Evolutionary conservation across 2,329 filamentous ascomycete species (phyloP).

Genomic region (Colletotrichum graminicola): DNA sequence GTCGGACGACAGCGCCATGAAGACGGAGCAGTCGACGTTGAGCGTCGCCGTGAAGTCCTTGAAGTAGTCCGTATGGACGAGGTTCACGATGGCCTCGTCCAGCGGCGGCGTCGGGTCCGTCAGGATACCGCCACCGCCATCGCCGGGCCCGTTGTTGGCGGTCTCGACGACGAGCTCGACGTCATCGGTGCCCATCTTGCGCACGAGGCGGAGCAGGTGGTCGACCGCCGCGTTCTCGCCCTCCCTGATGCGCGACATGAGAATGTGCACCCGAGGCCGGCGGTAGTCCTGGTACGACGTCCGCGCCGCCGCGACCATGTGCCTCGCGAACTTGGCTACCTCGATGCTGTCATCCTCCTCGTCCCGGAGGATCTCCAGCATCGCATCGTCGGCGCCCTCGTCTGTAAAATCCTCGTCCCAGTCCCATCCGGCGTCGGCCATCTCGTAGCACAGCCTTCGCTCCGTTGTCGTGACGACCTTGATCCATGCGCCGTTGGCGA

Average conservation of each 20-base stretch:
- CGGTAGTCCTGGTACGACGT: slow-evolving; percentile 53
- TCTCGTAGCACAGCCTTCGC: slow-evolving; percentile 52
- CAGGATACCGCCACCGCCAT: slow-evolving; percentile 42
- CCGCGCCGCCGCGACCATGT: slow-evolving; percentile 53
- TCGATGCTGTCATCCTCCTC: slow-evolving; percentile 41
- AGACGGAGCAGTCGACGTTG: slow-evolving; percentile 57
- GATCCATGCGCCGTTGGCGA: slow-evolving; percentile 40
- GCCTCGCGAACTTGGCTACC: slow-evolving; percentile 48
- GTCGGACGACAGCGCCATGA: slow-evolving; percentile 57
- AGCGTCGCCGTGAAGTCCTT: slow-evolving; percentile 52
- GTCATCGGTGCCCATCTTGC: slow-evolving; percentile 46
- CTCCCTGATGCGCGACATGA: slow-evolving; percentile 51
- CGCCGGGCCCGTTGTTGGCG: slow-evolving; percentile 38
- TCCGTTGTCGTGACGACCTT: slow-evolving; percentile 43
- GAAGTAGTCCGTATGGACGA: slow-evolving; percentile 49
- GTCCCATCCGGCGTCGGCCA: slow-evolving; percentile 57
- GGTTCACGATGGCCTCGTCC: slow-evolving; percentile 47
- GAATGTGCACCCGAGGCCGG: slow-evolving; percentile 52
- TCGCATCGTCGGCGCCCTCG: slow-evolving; percentile 52
- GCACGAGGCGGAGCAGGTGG: slow-evolving; percentile 49
- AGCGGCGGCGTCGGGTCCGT: slow-evolving; percentile 45
- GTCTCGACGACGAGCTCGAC: slow-evolving; percentile 52
- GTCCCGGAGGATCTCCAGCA: slow-evolving; percentile 45
- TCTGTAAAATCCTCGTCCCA: slow-evolving; percentile 53
- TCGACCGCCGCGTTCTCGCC: slow-evolving; percentile 48